Base-by-base conservation (phyloP, 805 yeast genomes). In the Hyphopichia homilentoma region DNA sequence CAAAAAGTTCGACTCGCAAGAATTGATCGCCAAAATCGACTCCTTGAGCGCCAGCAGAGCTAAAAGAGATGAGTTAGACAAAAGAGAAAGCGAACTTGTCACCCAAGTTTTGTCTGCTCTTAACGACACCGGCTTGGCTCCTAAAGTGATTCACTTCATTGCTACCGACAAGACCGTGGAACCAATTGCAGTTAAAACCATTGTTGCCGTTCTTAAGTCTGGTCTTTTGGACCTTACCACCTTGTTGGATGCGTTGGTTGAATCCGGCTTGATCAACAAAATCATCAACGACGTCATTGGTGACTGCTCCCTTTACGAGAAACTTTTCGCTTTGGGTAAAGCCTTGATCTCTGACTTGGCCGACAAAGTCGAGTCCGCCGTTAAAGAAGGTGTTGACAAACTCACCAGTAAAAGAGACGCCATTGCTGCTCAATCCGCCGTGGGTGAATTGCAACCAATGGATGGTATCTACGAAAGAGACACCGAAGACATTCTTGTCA, bases 1-100 rank as follows among this genome's bases (percentile, higher is more conserved):
- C n/a, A 22, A 45, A 16, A 52, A 46, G 4, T 38, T 52, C 18
- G 39, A 31, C 9, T 39, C 43, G 30, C 45, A 41, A 18, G 48
- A 40, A 15, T 48, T 64, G 19, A 35, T 62, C 16, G 42, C 42
- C 6, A 44, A 48, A 12, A 44, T 61, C 24, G 44, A 52, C 12
- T 41, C 40, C 12, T 38, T 47, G 26, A 27, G 34, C 16, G 31
- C 36, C 29, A 45, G 46, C 41, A 51, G 47, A 24, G 37, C 40
- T 7, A 62, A 61, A 45, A 51, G 70, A 43, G 60, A 55, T 25
- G 59, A 50, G 22, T 44, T 65, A 21, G 33, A 47, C 27, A 58
- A 57, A 32, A 51, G 70, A 50, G 70, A 65, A 32, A 61, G 61
- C 38, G 45, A 51, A 25, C 57, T 65, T 35, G 70, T 65, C 20